Percentiles rank a stretch among this genome's conserved stretches.
Evolutionary conservation across 129 eudicot species (phyloP).

Genomic region (Scalesia atractyloides): DNA sequence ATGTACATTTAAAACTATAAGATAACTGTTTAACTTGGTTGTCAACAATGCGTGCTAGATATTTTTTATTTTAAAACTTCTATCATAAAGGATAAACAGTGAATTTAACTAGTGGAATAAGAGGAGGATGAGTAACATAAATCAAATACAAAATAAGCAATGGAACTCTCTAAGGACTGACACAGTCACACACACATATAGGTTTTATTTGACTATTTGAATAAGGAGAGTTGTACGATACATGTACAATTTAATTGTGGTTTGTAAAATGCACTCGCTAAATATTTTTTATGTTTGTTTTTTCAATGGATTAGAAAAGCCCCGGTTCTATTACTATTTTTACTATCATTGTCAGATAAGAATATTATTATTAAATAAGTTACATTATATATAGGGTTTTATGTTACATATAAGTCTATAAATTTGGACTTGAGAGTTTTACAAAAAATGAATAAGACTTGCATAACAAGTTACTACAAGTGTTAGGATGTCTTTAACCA

Average conservation of each 20-base stretch:
- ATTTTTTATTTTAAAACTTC: neutral
- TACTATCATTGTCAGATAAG: neutral
- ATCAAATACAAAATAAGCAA: neutral
- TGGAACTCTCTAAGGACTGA: neutral
- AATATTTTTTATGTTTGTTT: conserved; percentile 1
- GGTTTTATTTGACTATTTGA: neutral
- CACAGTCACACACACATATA: neutral
- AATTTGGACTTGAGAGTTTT: neutral
- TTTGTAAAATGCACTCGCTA: neutral
- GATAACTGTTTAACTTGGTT: neutral
- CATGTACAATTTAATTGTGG: neutral
- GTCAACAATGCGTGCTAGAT: neutral
- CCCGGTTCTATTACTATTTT: neutral
- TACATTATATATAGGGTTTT: neutral
- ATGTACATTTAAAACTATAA: neutral
- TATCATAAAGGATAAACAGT: neutral
- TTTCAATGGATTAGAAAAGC: neutral
- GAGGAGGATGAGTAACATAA: neutral
- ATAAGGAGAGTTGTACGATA: conserved; percentile 17
- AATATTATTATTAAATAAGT: neutral
- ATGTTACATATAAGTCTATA: neutral
- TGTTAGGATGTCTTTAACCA: neutral
- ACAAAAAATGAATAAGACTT: neutral
- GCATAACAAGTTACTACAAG: neutral
- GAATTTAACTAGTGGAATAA: neutral